Conservation (phyloP, 352 stramenopile species). For the Phytophthora tubulina region DNA sequence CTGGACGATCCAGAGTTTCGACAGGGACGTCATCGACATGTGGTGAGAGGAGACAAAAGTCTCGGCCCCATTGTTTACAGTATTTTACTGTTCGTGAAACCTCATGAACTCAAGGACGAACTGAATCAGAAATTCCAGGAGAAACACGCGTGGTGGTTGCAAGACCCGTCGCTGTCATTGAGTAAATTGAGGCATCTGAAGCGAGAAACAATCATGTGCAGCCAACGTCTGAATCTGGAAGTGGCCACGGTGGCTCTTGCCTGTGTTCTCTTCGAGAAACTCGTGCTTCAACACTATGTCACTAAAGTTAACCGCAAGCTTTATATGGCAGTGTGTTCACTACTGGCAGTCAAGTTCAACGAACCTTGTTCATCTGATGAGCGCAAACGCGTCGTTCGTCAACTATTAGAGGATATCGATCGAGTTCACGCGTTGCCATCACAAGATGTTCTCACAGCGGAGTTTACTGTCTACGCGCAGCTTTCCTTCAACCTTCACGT, state of each 20-base stretch:
- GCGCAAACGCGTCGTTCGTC: constrained; percentile 70
- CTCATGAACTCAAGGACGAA: constrained; percentile 95
- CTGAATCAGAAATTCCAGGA: constrained; percentile 98
- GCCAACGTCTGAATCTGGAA: constrained; percentile 90
- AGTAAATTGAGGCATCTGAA: constrained; percentile 97
- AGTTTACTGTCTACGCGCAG: constrained; percentile 93
- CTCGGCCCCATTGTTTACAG: constrained; percentile 94
- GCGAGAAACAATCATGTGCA: constrained; percentile 80
- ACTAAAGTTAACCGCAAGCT: constrained; percentile 97
- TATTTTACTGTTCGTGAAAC: constrained; percentile 96
- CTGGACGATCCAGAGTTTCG: constrained; percentile 88
- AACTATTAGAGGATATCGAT: constrained; percentile 85
- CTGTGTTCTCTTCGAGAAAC: constrained; percentile 97
- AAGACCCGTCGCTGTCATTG: constrained; percentile 91
- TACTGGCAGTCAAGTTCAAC: constrained; percentile 96
- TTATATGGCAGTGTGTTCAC: constrained; percentile 95
- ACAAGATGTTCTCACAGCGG: constrained; percentile 85
- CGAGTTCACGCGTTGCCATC: constrained; percentile 82
- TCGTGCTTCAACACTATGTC: constrained; percentile 95
- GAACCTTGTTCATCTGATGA: constrained; percentile 76
- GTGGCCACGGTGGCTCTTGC: constrained; percentile 95
- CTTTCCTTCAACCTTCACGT: constrained; percentile 92
- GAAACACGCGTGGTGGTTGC: constrained; percentile 92
- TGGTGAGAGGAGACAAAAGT: constrained; percentile 88
- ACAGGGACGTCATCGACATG: constrained; percentile 82